Evolutionary conservation across 371 early-diverging fungal genomes (phyloP), one percentile per base, ranked within the genome.

Genomic region (Zychaea mexicana): DNA sequence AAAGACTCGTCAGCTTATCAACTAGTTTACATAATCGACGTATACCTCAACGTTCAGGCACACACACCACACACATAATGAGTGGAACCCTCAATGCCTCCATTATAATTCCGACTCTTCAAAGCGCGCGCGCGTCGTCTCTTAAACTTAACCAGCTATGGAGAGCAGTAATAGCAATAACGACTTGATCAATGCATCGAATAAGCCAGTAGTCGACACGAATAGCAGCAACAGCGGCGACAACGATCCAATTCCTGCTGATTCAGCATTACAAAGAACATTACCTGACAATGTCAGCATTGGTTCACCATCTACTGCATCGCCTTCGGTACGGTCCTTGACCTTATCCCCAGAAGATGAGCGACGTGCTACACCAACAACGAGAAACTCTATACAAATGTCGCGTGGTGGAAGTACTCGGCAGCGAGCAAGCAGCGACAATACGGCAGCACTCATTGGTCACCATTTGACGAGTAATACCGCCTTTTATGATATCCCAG

Each of bases 401-500:
- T 36, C 21, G 32, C 8, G 57, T 28, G 36, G 27, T 15, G n/a
- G n/a, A n/a, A 57, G 33, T 38, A 56, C 21, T 17, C 39, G 33
- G 24, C 59, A 15, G 15, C 22, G 59, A 42, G 59, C 38, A n/a
- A 47, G 13, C 53, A 39, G 27, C 38, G 52, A 28, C 53, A 61
- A 36, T 31, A 45, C 32, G 26, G 46, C 58, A 22, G 52, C 42
- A 5, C 47, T 64, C 19, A 32, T 65, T 36, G 81, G 73, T 10
- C 66, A 65, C 19, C 65, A 69, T 15, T 53, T 79, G 2, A 82
- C 76, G 8, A 82, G 73, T 36, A 75, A 65, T 57, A 71, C 78
- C 13, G 62, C 81, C 55, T 87, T 87, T 60, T 84, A 87, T 62
- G 87, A 87, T 62, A 81, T 87, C 39, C 85, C 84, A 8, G 76